Percentiles rank a stretch among this genome's conserved stretches.
These are phyloP conservation scores for Mallotus japonicus DNA, from an alignment of 441 rosid genomes.

Conservation along the genomic window DNA sequence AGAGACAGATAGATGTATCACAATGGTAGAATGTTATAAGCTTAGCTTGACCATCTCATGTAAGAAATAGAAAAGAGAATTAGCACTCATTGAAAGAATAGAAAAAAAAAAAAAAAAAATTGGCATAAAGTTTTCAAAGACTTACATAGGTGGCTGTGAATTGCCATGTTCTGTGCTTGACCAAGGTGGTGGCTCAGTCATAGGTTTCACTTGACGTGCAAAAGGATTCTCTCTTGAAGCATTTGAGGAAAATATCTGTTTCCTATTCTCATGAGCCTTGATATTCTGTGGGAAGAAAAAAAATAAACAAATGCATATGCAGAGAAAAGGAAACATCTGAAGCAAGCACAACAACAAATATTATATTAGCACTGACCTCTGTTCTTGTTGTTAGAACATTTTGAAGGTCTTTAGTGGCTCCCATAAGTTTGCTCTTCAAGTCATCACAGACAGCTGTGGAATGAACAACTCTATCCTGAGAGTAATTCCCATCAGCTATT, in stretches of 20 bases:
- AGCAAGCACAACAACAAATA: constrained; percentile 14
- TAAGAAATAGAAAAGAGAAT: background rate
- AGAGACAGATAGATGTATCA: background rate
- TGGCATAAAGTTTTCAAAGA: constrained; percentile 1
- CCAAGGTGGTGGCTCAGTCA: constrained; percentile 89
- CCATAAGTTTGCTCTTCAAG: constrained; percentile 80
- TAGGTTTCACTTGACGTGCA: constrained; percentile 41
- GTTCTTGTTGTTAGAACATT: constrained; percentile 79
- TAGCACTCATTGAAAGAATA: too few species aligned
- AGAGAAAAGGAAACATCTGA: background rate
- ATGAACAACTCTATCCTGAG: constrained; percentile 74
- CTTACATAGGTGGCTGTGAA: constrained; percentile 52
- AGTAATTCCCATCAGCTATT: constrained; percentile 64
- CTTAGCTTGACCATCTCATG: background rate
- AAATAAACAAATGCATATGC: background rate
- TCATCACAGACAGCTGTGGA: constrained; percentile 79
- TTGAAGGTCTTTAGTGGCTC: constrained; percentile 73
- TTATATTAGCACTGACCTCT: constrained; percentile 45
- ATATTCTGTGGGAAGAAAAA: constrained; percentile 52
- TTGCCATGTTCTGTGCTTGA: constrained; percentile 52
- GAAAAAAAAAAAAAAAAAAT: background rate
- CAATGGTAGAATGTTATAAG: background rate
- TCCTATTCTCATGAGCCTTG: constrained; percentile 90
- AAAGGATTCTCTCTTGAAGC: constrained; percentile 54
- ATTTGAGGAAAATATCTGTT: constrained; percentile 74